Evolutionary conservation across 441 rosid genomes (phyloP).

Genomic region (Euphorbia corollata): DNA sequence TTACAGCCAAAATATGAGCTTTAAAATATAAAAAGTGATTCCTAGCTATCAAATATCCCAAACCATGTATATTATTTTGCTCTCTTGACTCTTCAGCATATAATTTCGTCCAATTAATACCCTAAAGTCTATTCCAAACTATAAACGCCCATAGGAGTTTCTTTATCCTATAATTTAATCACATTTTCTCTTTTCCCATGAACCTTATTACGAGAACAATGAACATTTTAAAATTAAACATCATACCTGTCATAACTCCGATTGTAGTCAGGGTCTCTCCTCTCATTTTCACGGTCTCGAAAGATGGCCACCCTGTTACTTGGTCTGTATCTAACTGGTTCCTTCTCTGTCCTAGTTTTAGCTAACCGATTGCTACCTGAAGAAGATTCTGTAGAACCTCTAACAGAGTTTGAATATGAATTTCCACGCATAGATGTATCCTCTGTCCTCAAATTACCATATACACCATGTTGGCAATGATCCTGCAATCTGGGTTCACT

Average conservation of each 20-base stretch:
- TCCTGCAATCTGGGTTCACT: conserved; percentile 43
- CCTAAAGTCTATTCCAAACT: neutral
- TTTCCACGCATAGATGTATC: conserved; percentile 37
- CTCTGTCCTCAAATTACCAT: conserved; percentile 37
- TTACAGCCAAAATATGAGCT: conserved; percentile 1
- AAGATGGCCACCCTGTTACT: conserved; percentile 66
- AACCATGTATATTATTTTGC: neutral
- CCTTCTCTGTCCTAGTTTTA: conserved; percentile 60
- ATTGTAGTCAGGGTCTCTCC: conserved; percentile 78
- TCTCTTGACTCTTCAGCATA: neutral
- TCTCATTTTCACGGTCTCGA: conserved; percentile 73
- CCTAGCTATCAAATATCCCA: neutral
- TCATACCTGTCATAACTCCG: conserved; percentile 65
- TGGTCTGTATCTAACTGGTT: conserved; percentile 48
- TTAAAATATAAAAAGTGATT: neutral
- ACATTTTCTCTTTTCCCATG: neutral
- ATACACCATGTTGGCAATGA: conserved; percentile 31
- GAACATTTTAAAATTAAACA: conserved; percentile 9
- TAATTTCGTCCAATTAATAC: neutral
- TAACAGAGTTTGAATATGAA: conserved; percentile 38
- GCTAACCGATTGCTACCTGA: conserved; percentile 42
- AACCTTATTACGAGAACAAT: neutral
- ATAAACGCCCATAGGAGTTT: neutral
- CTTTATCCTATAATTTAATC: neutral
- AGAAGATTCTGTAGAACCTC: conserved; percentile 46